phyloP scores from a whole-genome alignment of 768 basidiomycete species.

The Termitomyces sp. region DNA sequence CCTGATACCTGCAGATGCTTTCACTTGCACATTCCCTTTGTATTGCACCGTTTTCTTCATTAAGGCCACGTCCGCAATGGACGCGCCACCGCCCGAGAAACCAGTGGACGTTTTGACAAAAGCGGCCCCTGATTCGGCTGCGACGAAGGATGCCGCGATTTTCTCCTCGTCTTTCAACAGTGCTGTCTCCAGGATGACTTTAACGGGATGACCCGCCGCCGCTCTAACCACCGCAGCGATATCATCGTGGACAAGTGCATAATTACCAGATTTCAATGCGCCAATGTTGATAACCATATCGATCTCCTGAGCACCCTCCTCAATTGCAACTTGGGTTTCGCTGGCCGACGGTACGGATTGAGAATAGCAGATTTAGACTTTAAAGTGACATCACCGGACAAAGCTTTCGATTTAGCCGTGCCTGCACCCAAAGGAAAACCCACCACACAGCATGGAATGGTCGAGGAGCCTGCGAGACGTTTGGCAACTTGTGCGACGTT shows the following conservation, averaged over 20 bases:
- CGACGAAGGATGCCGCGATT: constrained; percentile 38
- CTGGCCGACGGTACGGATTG: constrained; percentile 15
- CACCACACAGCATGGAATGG: constrained; percentile 40
- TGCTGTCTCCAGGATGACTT: constrained; percentile 48
- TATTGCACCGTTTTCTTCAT: constrained; percentile 36
- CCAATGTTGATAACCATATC: constrained; percentile 49
- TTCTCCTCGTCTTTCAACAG: constrained; percentile 40
- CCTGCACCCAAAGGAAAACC: constrained; percentile 48
- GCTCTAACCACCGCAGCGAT: constrained; percentile 32
- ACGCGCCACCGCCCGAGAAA: constrained; percentile 42
- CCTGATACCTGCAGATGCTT: constrained; percentile 47
- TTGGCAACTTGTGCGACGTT: constrained; percentile 36
- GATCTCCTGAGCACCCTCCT: constrained; percentile 42
- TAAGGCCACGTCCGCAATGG: constrained; percentile 35
- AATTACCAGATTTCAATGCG: constrained; percentile 33
- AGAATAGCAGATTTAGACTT: background rate
- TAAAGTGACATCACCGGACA: constrained; percentile 23
- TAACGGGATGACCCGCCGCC: constrained; percentile 28
- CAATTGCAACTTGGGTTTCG: constrained; percentile 40
- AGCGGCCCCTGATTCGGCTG: constrained; percentile 43
- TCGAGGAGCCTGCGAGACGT: constrained; percentile 29
- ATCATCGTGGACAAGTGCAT: constrained; percentile 30
- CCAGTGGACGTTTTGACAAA: constrained; percentile 55
- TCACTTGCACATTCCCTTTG: constrained; percentile 36
- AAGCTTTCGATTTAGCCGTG: constrained; percentile 36